phyloP scores from a whole-genome alignment of 805 yeast species.

The Saccharomyces paradoxus region DNA sequence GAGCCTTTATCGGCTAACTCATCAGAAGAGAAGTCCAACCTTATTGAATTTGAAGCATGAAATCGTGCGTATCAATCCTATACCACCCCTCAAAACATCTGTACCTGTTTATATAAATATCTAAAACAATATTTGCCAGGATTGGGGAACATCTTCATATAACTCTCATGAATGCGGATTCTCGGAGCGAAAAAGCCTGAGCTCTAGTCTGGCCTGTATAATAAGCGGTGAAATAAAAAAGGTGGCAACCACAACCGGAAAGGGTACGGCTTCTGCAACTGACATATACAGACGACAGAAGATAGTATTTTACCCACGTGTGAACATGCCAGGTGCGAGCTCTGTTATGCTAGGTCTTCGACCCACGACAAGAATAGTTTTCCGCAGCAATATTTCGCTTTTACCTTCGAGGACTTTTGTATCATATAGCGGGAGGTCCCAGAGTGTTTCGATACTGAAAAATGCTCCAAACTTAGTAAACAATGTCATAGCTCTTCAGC shows the following conservation, averaged over 20 bases:
- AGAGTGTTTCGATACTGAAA: background rate
- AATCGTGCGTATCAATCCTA: background rate
- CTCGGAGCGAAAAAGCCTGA: background rate
- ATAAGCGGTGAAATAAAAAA: background rate
- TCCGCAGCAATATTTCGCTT: background rate
- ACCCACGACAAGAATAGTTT: background rate
- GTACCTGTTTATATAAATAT: background rate
- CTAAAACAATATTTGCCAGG: background rate
- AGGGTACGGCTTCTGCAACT: background rate
- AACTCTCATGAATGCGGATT: background rate
- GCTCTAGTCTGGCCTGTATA: background rate
- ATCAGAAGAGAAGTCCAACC: conserved; percentile 8
- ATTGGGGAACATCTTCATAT: background rate
- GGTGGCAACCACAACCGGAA: background rate
- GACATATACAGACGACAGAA: background rate
- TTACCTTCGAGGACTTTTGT: background rate
- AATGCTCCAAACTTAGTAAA: background rate
- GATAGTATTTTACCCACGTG: background rate
- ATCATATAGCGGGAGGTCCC: background rate
- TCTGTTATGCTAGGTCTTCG: background rate
- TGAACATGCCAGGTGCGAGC: background rate
- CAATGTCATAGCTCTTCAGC: background rate
- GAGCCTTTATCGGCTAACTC: conserved; percentile 8
- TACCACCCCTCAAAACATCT: background rate
- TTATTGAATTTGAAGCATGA: conserved; percentile 29